These are phyloP conservation scores for Coniferiporia sulphurascens DNA, from an alignment of 1,284 basidiomycete species.

Conservation along the genomic window DNA sequence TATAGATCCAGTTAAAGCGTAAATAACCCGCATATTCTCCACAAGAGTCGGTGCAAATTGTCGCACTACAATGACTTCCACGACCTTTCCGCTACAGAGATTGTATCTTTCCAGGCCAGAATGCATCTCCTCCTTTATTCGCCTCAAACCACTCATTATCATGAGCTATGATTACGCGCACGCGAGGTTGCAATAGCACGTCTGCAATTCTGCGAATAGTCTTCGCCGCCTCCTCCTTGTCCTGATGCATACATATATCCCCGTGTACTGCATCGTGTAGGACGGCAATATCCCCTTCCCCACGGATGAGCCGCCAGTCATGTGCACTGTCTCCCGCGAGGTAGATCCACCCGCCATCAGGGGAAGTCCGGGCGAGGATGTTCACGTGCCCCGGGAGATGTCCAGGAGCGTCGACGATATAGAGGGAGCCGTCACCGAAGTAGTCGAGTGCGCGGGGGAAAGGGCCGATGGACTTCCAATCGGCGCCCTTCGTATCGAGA, in stretches of 20 bases:
- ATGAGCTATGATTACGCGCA: constrained; percentile 48
- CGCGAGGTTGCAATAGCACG: constrained; percentile 35
- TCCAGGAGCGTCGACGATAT: constrained; percentile 52
- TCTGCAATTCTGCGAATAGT: constrained; percentile 39
- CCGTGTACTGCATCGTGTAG: constrained; percentile 20
- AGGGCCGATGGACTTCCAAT: constrained; percentile 35
- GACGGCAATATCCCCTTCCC: constrained; percentile 38
- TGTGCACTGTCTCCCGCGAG: constrained; percentile 54
- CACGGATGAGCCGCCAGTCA: constrained; percentile 46
- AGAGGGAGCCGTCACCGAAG: constrained; percentile 52
- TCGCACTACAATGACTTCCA: neutral
- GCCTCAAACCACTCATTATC: constrained; percentile 47
- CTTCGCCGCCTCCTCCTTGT: constrained; percentile 37
- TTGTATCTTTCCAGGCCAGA: constrained; percentile 42
- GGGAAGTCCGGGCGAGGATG: constrained; percentile 50
- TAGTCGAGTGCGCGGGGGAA: constrained; percentile 49
- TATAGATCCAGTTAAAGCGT: too few relatives aligned
- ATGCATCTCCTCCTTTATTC: constrained; percentile 34
- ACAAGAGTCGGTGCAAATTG: too few relatives aligned
- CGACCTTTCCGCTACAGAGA: neutral
- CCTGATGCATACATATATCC: constrained; percentile 37
- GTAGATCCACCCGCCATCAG: constrained; percentile 52
- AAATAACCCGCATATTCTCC: too few relatives aligned
- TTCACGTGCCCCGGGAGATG: constrained; percentile 52
- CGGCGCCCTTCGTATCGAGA: constrained; percentile 31